A percentile compares a stretch with the other conserved stretches of the same genome.
Evolutionary conservation across 2,329 filamentous ascomycete genomes (phyloP).

Genomic region (Aschersonia sp.): DNA sequence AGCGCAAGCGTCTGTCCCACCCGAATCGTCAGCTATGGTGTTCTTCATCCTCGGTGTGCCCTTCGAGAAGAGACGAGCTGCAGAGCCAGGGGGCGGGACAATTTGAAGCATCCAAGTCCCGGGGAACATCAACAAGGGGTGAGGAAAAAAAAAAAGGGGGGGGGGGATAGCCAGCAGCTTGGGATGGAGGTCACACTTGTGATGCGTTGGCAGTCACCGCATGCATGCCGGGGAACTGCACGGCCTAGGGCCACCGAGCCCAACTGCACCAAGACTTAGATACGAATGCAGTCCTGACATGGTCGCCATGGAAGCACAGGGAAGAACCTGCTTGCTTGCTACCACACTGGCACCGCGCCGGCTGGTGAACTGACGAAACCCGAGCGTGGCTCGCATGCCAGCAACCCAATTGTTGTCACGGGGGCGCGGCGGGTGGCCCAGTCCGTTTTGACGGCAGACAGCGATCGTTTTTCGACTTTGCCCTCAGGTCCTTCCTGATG

Average conservation of each 20-base stretch:
- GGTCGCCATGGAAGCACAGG: constrained; percentile 3
- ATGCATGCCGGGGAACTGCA: constrained; percentile 45
- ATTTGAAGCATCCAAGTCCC: not conserved
- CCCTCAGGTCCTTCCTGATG: no score
- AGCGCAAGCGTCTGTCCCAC: not conserved
- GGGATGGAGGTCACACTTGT: constrained; percentile 19
- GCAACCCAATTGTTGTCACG: no score
- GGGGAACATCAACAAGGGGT: not conserved
- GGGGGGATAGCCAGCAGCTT: constrained; percentile 7
- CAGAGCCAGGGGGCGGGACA: not conserved
- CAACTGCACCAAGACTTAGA: constrained; percentile 5
- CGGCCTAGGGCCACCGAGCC: constrained; percentile 7
- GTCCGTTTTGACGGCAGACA: no score
- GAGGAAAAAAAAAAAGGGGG: not conserved
- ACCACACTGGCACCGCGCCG: no score
- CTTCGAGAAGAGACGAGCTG: not conserved
- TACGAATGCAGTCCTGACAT: constrained; percentile 5
- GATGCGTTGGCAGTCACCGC: constrained; percentile 22
- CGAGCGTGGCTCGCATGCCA: no score
- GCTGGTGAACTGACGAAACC: no score
- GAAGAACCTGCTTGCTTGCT: no score
- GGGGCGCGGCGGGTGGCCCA: no score
- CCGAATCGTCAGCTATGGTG: not conserved
- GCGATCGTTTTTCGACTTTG: no score
- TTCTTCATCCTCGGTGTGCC: not conserved